Evolutionary conservation across 768 basidiomycete genomes (phyloP).

Genomic region (Tylopilus intermedius): DNA sequence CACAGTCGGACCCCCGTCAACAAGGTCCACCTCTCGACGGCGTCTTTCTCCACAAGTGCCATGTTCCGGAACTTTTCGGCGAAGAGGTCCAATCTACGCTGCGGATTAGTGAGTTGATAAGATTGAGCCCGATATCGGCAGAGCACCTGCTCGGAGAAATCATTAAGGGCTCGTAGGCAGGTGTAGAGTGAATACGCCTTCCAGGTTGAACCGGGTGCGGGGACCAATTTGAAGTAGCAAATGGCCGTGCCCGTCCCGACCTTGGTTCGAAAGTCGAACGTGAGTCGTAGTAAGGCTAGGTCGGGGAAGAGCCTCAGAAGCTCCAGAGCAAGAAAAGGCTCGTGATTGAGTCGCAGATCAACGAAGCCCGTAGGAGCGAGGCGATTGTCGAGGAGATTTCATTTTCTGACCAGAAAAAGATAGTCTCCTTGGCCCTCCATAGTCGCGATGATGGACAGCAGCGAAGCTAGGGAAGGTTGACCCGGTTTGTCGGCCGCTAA

Average conservation of each 20-base stretch:
- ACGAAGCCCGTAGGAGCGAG: constrained; percentile 20
- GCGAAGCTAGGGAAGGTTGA: constrained; percentile 32
- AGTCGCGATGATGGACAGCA: constrained; percentile 47
- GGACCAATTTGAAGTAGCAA: constrained; percentile 43
- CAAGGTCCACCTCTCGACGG: constrained; percentile 31
- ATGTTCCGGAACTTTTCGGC: neutral
- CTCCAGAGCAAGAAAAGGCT: constrained; percentile 23
- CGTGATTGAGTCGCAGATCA: constrained; percentile 12
- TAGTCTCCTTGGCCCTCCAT: constrained; percentile 56
- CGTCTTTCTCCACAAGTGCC: constrained; percentile 46
- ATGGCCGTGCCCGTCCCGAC: constrained; percentile 50
- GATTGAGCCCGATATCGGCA: neutral
- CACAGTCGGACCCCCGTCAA: constrained; percentile 49
- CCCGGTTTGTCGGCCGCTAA: too few species aligned
- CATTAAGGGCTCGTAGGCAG: constrained; percentile 53
- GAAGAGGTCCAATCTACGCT: neutral
- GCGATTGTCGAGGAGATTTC: constrained; percentile 43
- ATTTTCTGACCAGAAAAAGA: constrained; percentile 68
- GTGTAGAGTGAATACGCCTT: constrained; percentile 59
- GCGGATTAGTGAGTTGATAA: neutral
- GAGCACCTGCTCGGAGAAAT: constrained; percentile 44
- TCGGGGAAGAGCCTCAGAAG: constrained; percentile 47
- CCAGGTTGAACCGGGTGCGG: constrained; percentile 42
- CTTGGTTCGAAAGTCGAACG: constrained; percentile 51
- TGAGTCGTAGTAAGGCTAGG: constrained; percentile 50